A percentile compares a stretch with the other conserved stretches of the same genome.
Evolutionary conservation across 108 stramenopile genomes (phyloP).

Genomic region (Schizochytrium sp.): DNA sequence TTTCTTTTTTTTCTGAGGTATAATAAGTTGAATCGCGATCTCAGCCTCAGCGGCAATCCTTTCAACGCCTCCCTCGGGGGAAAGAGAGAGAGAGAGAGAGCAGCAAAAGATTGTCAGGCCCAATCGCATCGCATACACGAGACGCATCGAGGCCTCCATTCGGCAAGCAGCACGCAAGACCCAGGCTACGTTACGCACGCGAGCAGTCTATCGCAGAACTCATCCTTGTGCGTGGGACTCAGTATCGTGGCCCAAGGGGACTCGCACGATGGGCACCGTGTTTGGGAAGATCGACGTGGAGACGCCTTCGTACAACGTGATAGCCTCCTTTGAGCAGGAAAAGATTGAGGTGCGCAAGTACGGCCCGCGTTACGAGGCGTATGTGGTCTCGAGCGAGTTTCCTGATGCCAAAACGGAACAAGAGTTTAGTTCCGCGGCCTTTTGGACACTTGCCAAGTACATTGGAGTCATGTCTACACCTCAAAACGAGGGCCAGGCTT

Average conservation of each 20-base stretch:
- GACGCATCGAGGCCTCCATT: too few relatives aligned
- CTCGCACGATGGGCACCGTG: neutral
- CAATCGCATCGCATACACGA: too few relatives aligned
- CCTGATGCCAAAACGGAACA: neutral
- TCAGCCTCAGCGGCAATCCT: too few relatives aligned
- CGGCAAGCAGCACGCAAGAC: too few relatives aligned
- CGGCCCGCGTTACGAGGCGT: neutral
- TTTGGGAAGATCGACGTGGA: slow-evolving; percentile 6
- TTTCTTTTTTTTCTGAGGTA: too few relatives aligned
- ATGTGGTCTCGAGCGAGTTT: neutral
- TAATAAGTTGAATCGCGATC: too few relatives aligned
- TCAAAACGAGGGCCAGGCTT: neutral
- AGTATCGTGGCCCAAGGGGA: neutral
- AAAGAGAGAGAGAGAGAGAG: too few relatives aligned
- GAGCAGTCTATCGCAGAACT: too few relatives aligned
- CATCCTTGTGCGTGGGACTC: too few relatives aligned
- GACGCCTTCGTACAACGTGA: neutral
- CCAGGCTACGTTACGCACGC: too few relatives aligned
- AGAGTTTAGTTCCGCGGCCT: neutral
- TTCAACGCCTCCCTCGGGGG: too few relatives aligned
- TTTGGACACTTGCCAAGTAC: neutral
- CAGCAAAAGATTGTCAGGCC: too few relatives aligned
- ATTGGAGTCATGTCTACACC: neutral
- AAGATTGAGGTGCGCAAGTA: neutral
- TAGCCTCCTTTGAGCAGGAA: neutral